Evolutionary conservation across 495 filamentous ascomycete genomes (phyloP).

Genomic region (Usnea hakonensis): DNA sequence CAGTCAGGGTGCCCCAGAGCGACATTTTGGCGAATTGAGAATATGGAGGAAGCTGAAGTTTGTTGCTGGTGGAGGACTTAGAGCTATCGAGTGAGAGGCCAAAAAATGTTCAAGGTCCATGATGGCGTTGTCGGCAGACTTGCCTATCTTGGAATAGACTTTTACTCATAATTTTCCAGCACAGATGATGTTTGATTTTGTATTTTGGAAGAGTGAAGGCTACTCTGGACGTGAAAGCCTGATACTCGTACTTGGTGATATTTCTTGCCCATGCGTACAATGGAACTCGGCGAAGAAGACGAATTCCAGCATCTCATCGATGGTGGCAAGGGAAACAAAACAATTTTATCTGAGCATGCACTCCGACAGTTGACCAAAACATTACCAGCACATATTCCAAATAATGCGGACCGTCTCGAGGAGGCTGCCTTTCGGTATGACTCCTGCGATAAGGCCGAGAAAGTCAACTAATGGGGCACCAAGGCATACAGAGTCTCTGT

Average conservation of each 20-base stretch:
- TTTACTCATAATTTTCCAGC: background rate
- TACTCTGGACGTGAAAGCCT: background rate
- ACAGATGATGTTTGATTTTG: background rate
- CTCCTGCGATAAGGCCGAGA: background rate
- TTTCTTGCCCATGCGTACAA: background rate
- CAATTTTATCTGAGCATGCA: slow-evolving; percentile 10
- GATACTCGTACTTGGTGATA: background rate
- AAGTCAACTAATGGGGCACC: background rate
- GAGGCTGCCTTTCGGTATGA: slow-evolving; percentile 14
- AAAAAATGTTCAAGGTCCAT: slow-evolving; percentile 5
- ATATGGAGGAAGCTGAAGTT: background rate
- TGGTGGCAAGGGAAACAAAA: background rate
- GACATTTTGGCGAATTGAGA: slow-evolving; percentile 45
- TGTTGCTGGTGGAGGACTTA: background rate
- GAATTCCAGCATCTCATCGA: background rate
- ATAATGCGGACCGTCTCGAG: background rate
- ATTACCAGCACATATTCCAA: background rate
- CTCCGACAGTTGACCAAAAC: slow-evolving; percentile 18
- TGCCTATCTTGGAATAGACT: background rate
- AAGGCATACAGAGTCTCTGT: background rate
- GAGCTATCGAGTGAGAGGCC: background rate
- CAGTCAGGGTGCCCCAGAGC: slow-evolving; percentile 82
- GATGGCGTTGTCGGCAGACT: slow-evolving; percentile 6
- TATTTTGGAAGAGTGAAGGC: background rate
- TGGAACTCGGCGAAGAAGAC: background rate